Percentiles rank a stretch among this genome's conserved stretches.
phyloP scores from a whole-genome alignment of 2,329 filamentous ascomycete species.

The Paraconiothyrium sp. region DNA sequence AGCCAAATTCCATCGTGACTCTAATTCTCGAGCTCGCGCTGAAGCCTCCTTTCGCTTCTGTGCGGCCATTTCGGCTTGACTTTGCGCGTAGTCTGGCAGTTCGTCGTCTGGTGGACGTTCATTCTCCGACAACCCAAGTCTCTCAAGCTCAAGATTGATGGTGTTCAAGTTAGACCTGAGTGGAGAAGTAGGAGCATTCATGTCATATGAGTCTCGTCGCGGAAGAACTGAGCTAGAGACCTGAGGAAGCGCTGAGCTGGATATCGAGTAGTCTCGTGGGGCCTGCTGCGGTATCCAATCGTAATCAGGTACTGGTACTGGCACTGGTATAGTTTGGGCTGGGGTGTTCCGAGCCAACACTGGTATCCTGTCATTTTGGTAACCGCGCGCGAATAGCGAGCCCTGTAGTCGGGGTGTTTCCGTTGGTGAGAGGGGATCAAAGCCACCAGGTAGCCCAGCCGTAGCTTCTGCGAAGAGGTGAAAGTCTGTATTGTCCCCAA shows the following conservation, averaged over 20 bases:
- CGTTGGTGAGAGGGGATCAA: conserved; percentile 44
- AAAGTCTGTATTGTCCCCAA: conserved; percentile 47
- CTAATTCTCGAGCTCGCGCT: conserved; percentile 56
- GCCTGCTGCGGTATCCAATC: conserved; percentile 11
- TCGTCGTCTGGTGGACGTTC: conserved; percentile 49
- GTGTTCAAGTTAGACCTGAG: conserved; percentile 32
- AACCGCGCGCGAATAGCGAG: conserved; percentile 44
- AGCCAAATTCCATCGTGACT: conserved; percentile 53
- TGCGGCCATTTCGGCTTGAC: conserved; percentile 57
- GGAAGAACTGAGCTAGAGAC: conserved; percentile 29
- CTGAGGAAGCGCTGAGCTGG: conserved; percentile 15
- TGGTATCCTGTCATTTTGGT: conserved; percentile 38
- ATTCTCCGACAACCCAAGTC: conserved; percentile 43
- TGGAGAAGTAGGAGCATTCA: conserved; percentile 18
- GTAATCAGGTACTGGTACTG: conserved; percentile 26
- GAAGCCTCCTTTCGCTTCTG: conserved; percentile 53
- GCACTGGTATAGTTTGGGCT: conserved; percentile 38
- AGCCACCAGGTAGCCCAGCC: conserved; percentile 41
- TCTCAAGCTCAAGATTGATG: conserved; percentile 42
- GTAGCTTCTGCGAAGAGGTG: conserved; percentile 53
- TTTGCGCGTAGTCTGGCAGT: conserved; percentile 58
- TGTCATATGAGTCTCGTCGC: conserved; percentile 23
- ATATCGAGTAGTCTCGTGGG: conserved; percentile 5
- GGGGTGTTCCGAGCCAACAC: conserved; percentile 32
- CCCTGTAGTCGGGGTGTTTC: conserved; percentile 43